phyloP scores from a whole-genome alignment of 257 asterid species.

The Misopates orontium region DNA sequence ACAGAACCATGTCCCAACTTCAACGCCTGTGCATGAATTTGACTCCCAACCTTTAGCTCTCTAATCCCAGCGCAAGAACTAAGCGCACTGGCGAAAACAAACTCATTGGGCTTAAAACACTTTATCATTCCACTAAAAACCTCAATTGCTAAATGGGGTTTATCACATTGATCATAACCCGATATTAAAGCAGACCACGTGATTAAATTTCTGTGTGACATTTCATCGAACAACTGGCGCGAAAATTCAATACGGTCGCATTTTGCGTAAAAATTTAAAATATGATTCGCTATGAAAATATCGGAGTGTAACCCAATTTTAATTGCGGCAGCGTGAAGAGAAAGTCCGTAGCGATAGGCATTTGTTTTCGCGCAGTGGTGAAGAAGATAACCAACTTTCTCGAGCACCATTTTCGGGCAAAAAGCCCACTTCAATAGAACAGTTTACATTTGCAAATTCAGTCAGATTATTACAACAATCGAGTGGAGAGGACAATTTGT shows the following conservation, averaged over 20 bases:
- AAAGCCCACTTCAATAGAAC: no score
- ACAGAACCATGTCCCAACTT: slow-evolving; percentile 45
- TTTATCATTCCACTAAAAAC: slow-evolving; percentile 48
- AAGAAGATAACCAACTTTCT: slow-evolving; percentile 49
- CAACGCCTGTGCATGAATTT: slow-evolving; percentile 59
- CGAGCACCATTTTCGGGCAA: slow-evolving; percentile 34
- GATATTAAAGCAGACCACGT: slow-evolving; percentile 78
- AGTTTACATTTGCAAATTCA: no score
- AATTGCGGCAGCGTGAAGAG: slow-evolving; percentile 61
- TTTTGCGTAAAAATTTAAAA: slow-evolving; percentile 67
- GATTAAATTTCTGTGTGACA: slow-evolving; percentile 54
- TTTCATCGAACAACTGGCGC: slow-evolving; percentile 56
- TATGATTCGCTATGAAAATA: slow-evolving; percentile 44
- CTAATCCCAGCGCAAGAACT: slow-evolving; percentile 62
- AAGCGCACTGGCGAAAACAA: slow-evolving; percentile 55
- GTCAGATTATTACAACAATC: no score
- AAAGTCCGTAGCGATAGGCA: slow-evolving; percentile 37
- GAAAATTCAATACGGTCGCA: slow-evolving; percentile 54
- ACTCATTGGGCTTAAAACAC: slow-evolving; percentile 57
- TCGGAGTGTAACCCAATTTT: slow-evolving; percentile 52
- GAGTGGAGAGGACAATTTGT: no score
- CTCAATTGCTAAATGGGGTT: slow-evolving; percentile 41
- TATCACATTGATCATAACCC: slow-evolving; percentile 55
- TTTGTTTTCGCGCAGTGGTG: slow-evolving; percentile 59
- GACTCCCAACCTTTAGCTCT: slow-evolving; percentile 52